Base-by-base conservation (phyloP, 305 asterid genomes). In the Lippia alba region DNA sequence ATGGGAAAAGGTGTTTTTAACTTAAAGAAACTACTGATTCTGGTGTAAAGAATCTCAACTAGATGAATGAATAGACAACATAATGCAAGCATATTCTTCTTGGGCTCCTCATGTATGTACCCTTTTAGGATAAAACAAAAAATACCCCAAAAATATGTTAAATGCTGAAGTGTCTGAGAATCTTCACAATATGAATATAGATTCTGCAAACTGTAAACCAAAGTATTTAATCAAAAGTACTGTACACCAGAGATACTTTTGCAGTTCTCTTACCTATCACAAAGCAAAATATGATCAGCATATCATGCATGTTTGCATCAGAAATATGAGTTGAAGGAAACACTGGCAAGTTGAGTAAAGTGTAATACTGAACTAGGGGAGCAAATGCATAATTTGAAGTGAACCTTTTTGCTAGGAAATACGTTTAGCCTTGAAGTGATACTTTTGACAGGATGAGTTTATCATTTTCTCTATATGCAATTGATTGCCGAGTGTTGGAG, bases 361-460 rank as follows among this genome's bases (percentile, higher is more conserved):
- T 55, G 40, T 9, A 8, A 61, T 53, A 78, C 61, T 48, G 49
- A 17, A 64, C 19, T 56, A 19, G 32, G 58, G 67, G 56, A 48
- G 15, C 30, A 30, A 54, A 39, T 49, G 17, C 17, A 46, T 61
- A 16, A 53, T 61, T 46, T 44, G 54, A 51, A 33, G 0, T 36
- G 59, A 16, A 19, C 53, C 54, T 15, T 65, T 56, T 64, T 49
- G 39, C 66, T 50, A 16, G 62, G 39, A 8, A 12, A 33, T 64
- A 19, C 19, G 49, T 20, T 45, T 51, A 16, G 15, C 34, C 10
- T 3, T 44, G 12, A 8, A 8, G 2, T 45, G 59, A 16, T 15
- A 45, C 59, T 15, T 65, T 62, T 64, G 56, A 46, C 66, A 30
- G 10, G n/a, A 16, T 64, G 33, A 30, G 49, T 20, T 45, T 60